Conservation (phyloP, 1,284 basidiomycete genomes). For the Porodaedalea pini region DNA sequence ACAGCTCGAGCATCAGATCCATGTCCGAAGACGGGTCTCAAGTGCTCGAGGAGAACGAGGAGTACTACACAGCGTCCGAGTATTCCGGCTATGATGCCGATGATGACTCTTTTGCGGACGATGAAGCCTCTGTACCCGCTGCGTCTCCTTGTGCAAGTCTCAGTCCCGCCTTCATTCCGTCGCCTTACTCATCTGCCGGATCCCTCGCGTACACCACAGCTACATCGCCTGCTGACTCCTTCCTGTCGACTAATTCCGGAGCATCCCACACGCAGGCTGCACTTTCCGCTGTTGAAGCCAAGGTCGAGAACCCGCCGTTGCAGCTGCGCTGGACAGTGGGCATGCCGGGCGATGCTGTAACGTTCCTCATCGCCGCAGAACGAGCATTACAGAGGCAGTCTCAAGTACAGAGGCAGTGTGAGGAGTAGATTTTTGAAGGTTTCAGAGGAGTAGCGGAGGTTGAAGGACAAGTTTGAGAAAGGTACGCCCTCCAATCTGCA, state of each 20-base stretch:
- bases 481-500: no score
- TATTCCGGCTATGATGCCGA: not conserved
- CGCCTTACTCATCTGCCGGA: not conserved
- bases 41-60: not conserved
- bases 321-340: not conserved
- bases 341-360: not conserved
- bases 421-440: no score
- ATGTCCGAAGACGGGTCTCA: not conserved
- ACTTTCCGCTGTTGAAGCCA: no score
- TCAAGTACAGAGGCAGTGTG: no score
- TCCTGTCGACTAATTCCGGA: not conserved
- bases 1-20: not conserved
- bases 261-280: no score
- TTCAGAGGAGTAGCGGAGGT: no score
- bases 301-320: not conserved
- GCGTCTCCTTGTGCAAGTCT: not conserved
- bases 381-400: no score
- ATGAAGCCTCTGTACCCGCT: not conserved
- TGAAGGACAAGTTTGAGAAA: no score
- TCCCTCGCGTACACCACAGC: not conserved
- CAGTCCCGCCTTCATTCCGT: not conserved
- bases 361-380: not conserved
- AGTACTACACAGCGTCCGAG: not conserved
- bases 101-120: not conserved
- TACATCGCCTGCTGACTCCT: not conserved